Percentiles rank a stretch among this genome's conserved stretches.
Evolutionary conservation across 352 stramenopile genomes (phyloP).

Genomic region (Phytopythium mirpurense): DNA sequence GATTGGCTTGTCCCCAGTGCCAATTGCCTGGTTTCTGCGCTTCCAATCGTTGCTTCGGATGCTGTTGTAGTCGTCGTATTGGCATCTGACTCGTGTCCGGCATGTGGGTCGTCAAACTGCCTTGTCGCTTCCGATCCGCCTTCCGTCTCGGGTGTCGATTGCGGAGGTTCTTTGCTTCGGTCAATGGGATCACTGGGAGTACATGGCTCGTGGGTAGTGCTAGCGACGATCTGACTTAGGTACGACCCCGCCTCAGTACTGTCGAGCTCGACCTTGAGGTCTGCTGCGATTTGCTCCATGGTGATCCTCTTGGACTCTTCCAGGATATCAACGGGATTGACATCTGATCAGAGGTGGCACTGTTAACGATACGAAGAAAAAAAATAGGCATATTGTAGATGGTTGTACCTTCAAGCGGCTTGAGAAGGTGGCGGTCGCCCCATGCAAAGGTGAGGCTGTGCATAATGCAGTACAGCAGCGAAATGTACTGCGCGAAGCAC

Average conservation of each 20-base stretch:
- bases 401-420: constrained; percentile 38
- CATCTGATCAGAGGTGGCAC: constrained; percentile 22
- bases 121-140: no score
- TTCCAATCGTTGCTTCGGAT: no score
- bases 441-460: constrained; percentile 53
- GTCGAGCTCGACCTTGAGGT: constrained; percentile 43
- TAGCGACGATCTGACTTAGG: constrained; percentile 26
- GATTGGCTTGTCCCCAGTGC: no score
- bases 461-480: constrained; percentile 72
- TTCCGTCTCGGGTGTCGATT: no score
- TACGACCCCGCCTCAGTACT: constrained; percentile 35
- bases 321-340: constrained; percentile 49
- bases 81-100: no score
- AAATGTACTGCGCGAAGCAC: constrained; percentile 46
- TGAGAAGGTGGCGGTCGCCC: constrained; percentile 41
- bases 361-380: background rate
- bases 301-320: constrained; percentile 42
- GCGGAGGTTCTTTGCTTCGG: background rate
- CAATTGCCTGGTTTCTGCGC: no score
- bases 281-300: constrained; percentile 35
- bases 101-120: background rate
- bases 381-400: background rate
- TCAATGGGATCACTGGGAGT: background rate
- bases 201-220: background rate
- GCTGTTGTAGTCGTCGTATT: no score